A percentile compares a stretch with the other conserved stretches of the same genome.
Conservation (phyloP, 164 flowering plant genomes). For the Taxillus chinensis region DNA sequence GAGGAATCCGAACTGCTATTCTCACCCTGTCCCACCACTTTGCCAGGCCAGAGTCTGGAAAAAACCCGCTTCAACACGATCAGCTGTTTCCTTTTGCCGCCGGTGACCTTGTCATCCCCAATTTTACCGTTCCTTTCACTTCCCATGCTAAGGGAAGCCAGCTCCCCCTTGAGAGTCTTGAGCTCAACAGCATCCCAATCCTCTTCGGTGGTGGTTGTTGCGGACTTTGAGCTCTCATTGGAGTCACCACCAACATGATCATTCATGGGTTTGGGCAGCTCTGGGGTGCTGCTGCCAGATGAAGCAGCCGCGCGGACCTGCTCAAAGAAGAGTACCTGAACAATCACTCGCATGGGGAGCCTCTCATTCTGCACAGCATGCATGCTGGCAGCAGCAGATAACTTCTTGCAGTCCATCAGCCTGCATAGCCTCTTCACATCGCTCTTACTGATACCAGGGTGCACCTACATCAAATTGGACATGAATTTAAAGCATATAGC, state of each 20-base stretch:
- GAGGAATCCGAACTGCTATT: conserved; percentile 64
- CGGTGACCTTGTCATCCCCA: conserved; percentile 25
- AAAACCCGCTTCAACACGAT: conserved; percentile 48
- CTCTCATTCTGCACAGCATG: conserved; percentile 96
- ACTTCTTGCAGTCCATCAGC: conserved; percentile 89
- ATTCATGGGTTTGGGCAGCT: conserved; percentile 42
- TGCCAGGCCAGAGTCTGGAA: conserved; percentile 45
- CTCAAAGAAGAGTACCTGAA: conserved; percentile 95
- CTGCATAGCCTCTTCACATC: conserved; percentile 83
- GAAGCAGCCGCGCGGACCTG: conserved; percentile 63
- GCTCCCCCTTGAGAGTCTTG: conserved; percentile 44
- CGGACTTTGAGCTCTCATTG: conserved; percentile 47
- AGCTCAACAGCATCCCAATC: conserved; percentile 67
- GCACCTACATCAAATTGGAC: conserved; percentile 42
- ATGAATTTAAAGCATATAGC: no score
- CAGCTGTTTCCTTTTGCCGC: conserved; percentile 36
- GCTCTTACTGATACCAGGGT: conserved; percentile 66
- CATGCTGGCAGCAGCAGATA: conserved; percentile 84
- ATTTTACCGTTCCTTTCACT: conserved; percentile 1
- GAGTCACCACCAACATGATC: conserved; percentile 29
- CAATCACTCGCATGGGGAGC: conserved; percentile 75
- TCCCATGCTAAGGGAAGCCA: conserved; percentile 42
- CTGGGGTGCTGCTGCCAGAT: conserved; percentile 47
- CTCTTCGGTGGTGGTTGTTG: conserved; percentile 54
- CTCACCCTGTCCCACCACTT: conserved; percentile 31